phyloP scores from a whole-genome alignment of 441 rosid genomes.

The Dalechampia spathulata region DNA sequence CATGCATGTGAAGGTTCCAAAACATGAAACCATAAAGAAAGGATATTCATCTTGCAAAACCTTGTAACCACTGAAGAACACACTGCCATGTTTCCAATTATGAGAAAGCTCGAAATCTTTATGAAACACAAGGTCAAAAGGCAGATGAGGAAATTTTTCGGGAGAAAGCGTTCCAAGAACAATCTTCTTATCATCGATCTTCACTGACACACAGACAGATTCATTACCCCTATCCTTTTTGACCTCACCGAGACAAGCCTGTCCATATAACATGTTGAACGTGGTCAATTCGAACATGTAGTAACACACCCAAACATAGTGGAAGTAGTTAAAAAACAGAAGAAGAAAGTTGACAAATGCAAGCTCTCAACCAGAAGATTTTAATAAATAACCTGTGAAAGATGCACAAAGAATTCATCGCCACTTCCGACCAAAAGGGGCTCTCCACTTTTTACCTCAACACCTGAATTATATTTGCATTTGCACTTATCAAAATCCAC shows the following conservation, averaged over 20 bases:
- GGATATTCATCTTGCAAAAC: constrained; percentile 43
- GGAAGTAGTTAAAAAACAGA: too few relatives aligned
- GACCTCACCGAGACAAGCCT: constrained; percentile 65
- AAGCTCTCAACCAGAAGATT: neutral
- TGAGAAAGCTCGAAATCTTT: constrained; percentile 62
- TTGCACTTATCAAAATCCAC: neutral
- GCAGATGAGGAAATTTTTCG: constrained; percentile 55
- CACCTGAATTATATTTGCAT: constrained; percentile 36
- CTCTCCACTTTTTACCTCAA: constrained; percentile 60
- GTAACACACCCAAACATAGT: neutral
- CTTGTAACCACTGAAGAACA: constrained; percentile 63
- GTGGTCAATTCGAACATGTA: constrained; percentile 3
- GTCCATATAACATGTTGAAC: neutral
- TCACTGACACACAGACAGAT: constrained; percentile 31
- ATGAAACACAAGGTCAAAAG: constrained; percentile 57
- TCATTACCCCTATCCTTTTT: constrained; percentile 43
- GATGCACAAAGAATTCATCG: constrained; percentile 37
- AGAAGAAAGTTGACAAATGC: neutral
- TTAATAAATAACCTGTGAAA: constrained; percentile 48
- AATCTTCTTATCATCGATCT: constrained; percentile 39
- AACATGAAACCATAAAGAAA: constrained; percentile 10
- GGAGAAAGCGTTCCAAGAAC: constrained; percentile 61
- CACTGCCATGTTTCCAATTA: constrained; percentile 63
- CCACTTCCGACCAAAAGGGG: constrained; percentile 33
- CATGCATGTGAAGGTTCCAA: neutral